Conservation (phyloP, 768 basidiomycete species). For the Boletus huronensis region DNA sequence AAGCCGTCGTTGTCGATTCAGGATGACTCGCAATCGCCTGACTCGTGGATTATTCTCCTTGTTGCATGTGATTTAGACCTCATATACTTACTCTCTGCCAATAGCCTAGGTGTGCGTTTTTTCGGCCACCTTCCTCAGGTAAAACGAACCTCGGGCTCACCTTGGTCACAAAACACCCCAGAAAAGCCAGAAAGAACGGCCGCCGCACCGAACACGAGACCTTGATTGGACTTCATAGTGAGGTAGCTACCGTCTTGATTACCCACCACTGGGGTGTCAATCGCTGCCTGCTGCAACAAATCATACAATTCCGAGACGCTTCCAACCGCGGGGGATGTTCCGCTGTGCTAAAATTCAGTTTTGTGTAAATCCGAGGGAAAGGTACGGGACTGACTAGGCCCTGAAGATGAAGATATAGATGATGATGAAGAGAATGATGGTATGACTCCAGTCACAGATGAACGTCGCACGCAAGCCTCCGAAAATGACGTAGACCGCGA, state of each 20-base stretch:
- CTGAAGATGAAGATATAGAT: conserved; percentile 36
- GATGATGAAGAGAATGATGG: conserved; percentile 42
- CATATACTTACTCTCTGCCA: conserved; percentile 44
- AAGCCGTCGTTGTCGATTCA: conserved; percentile 48
- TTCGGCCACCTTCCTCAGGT: background rate
- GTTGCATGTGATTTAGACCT: background rate
- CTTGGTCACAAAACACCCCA: conserved; percentile 51
- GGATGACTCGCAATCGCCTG: conserved; percentile 52
- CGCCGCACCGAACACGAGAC: conserved; percentile 40
- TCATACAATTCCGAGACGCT: conserved; percentile 43
- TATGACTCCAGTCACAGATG: conserved; percentile 44
- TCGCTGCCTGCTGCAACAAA: conserved; percentile 44
- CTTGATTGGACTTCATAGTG: conserved; percentile 53
- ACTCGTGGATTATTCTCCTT: background rate
- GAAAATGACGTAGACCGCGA: conserved; percentile 41
- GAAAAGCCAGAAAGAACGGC: conserved; percentile 41
- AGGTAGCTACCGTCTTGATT: conserved; percentile 51
- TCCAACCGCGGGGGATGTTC: conserved; percentile 37
- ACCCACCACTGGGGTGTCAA: conserved; percentile 44
- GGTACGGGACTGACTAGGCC: conserved; percentile 26
- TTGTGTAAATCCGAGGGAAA: background rate
- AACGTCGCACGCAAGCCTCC: conserved; percentile 46
- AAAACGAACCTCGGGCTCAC: conserved; percentile 17
- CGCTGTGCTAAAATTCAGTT: conserved; percentile 21
- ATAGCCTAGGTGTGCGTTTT: conserved; percentile 35